phyloP scores from a whole-genome alignment of 2,329 filamentous ascomycete species.

The Phaeosphaeriaceae sp. region DNA sequence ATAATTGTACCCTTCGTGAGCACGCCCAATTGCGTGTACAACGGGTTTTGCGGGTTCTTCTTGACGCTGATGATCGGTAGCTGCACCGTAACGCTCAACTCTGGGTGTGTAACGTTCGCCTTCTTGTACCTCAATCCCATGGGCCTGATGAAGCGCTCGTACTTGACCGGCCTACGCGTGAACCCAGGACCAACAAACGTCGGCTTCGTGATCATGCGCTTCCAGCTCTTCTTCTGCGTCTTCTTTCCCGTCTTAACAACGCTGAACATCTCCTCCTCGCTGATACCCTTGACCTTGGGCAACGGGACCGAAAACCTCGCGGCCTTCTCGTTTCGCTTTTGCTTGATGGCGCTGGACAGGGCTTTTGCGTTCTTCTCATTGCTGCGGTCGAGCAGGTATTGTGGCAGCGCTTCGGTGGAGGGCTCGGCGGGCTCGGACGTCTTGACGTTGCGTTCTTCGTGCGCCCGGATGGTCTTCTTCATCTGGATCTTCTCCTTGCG shows the following conservation, averaged over 20 bases:
- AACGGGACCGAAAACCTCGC: slow-evolving; percentile 91
- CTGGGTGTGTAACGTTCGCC: slow-evolving; percentile 75
- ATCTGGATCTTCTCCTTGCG: slow-evolving; percentile 81
- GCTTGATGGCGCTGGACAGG: slow-evolving; percentile 86
- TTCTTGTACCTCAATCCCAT: slow-evolving; percentile 82
- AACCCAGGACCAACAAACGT: slow-evolving; percentile 93
- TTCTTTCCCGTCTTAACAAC: slow-evolving; percentile 90
- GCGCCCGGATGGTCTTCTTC: slow-evolving; percentile 72
- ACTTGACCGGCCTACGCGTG: slow-evolving; percentile 85
- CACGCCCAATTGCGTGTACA: slow-evolving; percentile 93
- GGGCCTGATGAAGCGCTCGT: slow-evolving; percentile 53
- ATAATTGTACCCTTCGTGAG: slow-evolving; percentile 65
- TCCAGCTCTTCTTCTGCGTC: slow-evolving; percentile 82
- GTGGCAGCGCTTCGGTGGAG: slow-evolving; percentile 80
- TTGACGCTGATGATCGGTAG: slow-evolving; percentile 70
- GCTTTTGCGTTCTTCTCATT: slow-evolving; percentile 74
- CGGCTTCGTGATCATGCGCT: slow-evolving; percentile 78
- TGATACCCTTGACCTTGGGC: slow-evolving; percentile 92
- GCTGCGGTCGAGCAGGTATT: slow-evolving; percentile 90
- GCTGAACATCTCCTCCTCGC: slow-evolving; percentile 95
- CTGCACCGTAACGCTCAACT: slow-evolving; percentile 86
- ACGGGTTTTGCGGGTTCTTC: slow-evolving; percentile 85
- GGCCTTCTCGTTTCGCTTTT: slow-evolving; percentile 87
- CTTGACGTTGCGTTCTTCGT: slow-evolving; percentile 97
- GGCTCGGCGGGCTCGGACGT: slow-evolving; percentile 79